phyloP scores from a whole-genome alignment of 179 eudicot species.

The Gypsophila paniculata region DNA sequence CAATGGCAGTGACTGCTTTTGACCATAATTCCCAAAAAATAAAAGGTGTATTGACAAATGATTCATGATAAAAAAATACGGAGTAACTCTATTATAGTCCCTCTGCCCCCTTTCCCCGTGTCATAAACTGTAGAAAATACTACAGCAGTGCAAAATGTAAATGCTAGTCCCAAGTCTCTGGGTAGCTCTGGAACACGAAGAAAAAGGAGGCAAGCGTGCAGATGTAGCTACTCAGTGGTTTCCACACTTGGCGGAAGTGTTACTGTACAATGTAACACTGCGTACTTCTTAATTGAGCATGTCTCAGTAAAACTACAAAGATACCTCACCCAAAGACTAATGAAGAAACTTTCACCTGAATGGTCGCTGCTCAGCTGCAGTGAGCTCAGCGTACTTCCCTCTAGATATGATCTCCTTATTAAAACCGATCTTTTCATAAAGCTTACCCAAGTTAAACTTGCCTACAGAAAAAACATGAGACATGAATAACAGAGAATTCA shows the following conservation, averaged over 20 bases:
- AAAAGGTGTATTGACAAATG: neutral
- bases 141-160: neutral
- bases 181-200: neutral
- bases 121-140: neutral
- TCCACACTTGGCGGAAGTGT: neutral
- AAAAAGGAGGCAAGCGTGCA: constrained; percentile 2
- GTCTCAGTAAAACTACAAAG: neutral
- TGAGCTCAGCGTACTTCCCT: constrained; percentile 84
- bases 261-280: neutral
- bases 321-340: neutral
- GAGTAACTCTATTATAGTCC: too few species aligned
- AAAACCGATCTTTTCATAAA: constrained; percentile 83
- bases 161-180: neutral
- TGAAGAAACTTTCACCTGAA: constrained; percentile 50
- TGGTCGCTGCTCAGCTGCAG: constrained; percentile 87
- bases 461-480: constrained; percentile 33
- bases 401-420: constrained; percentile 90
- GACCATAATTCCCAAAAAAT: neutral
- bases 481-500: constrained; percentile 7
- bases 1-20: neutral
- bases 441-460: constrained; percentile 69
- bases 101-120: too few species aligned
- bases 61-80: neutral
- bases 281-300: neutral
- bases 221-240: neutral